Percentiles rank a stretch among this genome's conserved stretches.
Evolutionary conservation across 371 early-diverging fungal species (phyloP).

Genomic region (Sporodiniella umbellata): DNA sequence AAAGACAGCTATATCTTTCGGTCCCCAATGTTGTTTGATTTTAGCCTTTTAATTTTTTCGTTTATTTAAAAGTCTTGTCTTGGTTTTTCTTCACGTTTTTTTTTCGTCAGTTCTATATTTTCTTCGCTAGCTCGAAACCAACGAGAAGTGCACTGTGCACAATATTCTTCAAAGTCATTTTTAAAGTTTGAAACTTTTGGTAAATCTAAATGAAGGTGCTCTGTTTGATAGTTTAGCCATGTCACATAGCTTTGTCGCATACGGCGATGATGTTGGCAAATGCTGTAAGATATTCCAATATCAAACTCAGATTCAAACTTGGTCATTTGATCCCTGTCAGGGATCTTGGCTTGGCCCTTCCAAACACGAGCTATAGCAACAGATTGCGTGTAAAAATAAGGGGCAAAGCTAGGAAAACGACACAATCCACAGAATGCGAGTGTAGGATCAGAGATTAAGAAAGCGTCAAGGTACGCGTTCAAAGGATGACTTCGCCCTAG

Average conservation of each 20-base stretch:
- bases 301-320: constrained; percentile 10
- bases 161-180: constrained; percentile 10
- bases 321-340: constrained; percentile 19
- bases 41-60: no score
- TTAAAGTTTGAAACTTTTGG: constrained; percentile 5
- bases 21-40: no score
- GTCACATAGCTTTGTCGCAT: constrained; percentile 14
- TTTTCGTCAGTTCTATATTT: no score
- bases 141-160: no score
- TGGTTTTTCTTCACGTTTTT: no score
- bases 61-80: no score
- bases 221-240: constrained; percentile 40
- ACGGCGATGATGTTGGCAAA: constrained; percentile 3
- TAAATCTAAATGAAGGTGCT: neutral
- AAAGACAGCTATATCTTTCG: no score
- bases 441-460: constrained; percentile 34
- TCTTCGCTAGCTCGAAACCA: no score
- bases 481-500: constrained; percentile 7
- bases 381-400: constrained; percentile 34
- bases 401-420: constrained; percentile 12
- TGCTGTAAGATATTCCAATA: constrained; percentile 3
- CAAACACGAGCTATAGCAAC: constrained; percentile 37
- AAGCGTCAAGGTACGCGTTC: constrained; percentile 31
- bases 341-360: constrained; percentile 27
- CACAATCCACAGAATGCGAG: constrained; percentile 32